Percentiles rank a stretch among this genome's conserved stretches.
These are phyloP conservation scores for Tuber umbilicatum DNA, from an alignment of 495 filamentous ascomycete genomes.

Conservation along the genomic window DNA sequence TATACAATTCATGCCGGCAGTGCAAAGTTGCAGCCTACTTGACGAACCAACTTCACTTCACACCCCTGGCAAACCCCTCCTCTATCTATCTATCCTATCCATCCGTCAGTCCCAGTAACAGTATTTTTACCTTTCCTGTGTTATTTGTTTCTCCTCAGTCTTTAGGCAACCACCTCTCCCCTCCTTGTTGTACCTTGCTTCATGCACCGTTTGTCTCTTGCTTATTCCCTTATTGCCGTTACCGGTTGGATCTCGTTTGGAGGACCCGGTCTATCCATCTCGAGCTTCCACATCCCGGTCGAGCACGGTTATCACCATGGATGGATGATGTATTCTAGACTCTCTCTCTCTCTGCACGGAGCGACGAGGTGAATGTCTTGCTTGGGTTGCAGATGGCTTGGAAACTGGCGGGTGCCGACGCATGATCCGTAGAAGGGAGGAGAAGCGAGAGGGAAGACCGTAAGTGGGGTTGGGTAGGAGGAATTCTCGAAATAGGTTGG, in stretches of 20 bases:
- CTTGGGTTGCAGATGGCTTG: background rate
- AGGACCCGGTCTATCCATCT: background rate
- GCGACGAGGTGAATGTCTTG: background rate
- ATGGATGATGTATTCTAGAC: background rate
- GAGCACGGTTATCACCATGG: background rate
- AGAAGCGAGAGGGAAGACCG: background rate
- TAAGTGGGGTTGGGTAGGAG: background rate
- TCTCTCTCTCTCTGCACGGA: background rate
- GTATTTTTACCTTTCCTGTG: background rate
- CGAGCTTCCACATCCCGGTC: background rate
- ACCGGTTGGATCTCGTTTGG: background rate
- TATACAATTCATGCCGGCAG: background rate
- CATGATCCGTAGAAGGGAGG: background rate
- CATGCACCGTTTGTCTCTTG: background rate
- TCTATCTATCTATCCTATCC: too few relatives aligned
- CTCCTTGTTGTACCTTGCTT: background rate
- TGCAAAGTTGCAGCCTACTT: background rate
- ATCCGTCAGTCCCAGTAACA: background rate
- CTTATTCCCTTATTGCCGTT: background rate
- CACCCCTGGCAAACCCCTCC: background rate
- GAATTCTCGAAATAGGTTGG: background rate
- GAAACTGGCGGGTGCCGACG: background rate
- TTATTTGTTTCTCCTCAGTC: background rate
- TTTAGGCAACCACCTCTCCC: background rate
- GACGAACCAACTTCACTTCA: background rate